A percentile compares a stretch with the other conserved stretches of the same genome.
phyloP scores from a whole-genome alignment of 208 protist genomes.

The Leishmania arabica region DNA sequence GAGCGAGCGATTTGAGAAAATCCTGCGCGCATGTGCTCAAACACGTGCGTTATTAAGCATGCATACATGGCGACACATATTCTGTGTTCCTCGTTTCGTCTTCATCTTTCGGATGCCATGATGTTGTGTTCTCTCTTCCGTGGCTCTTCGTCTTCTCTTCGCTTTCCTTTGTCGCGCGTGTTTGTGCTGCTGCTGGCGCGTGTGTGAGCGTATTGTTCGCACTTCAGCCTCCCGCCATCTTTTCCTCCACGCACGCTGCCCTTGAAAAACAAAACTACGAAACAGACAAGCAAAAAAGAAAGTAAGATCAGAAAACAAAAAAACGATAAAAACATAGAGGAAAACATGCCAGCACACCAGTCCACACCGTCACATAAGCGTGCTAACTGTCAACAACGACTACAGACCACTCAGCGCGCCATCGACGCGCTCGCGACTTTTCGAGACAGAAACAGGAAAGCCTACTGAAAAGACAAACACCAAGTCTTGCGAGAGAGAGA shows the following conservation, averaged over 20 bases:
- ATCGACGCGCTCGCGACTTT: background rate
- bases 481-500: background rate
- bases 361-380: background rate
- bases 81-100: no score
- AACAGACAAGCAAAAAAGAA: slow-evolving; percentile 1
- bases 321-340: background rate
- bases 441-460: background rate
- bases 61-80: no score
- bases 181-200: background rate
- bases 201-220: background rate
- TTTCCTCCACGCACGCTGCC: background rate
- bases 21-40: no score
- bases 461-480: background rate
- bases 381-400: background rate
- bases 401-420: background rate
- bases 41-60: no score
- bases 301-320: background rate
- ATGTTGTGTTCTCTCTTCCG: no score
- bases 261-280: background rate
- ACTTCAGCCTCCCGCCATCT: background rate
- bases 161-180: background rate
- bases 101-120: no score
- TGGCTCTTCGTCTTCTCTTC: background rate
- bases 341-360: background rate
- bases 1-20: background rate